Conservation (phyloP, 23 red algal genomes). For the Gracilaria domingensis region DNA sequence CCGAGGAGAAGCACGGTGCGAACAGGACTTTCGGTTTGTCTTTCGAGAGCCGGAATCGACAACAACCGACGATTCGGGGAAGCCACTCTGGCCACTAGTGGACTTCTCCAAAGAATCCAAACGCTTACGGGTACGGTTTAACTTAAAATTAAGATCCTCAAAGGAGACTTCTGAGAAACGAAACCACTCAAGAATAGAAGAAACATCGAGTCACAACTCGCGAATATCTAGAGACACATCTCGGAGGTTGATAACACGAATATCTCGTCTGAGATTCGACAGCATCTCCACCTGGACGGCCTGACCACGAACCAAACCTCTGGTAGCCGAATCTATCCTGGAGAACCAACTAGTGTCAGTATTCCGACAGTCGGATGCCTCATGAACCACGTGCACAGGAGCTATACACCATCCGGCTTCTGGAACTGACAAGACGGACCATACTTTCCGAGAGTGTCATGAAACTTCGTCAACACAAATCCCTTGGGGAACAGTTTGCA, state of each 20-base stretch:
- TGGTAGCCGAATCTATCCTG: neutral
- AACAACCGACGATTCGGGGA: no score
- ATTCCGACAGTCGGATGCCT: neutral
- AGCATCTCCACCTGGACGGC: neutral
- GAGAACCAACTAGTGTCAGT: neutral
- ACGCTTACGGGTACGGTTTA: no score
- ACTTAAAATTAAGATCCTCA: neutral
- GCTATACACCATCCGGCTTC: neutral
- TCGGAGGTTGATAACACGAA: neutral
- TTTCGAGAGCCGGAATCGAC: no score
- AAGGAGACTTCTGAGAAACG: neutral
- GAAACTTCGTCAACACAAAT: neutral
- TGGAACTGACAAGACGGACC: neutral
- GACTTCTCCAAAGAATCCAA: no score
- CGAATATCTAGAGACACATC: conserved; percentile 9
- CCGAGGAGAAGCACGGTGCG: no score
- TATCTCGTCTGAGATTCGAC: neutral
- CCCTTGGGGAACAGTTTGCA: neutral
- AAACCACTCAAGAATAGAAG: neutral
- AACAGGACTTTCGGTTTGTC: no score
- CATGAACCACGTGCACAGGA: neutral
- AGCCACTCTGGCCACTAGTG: no score
- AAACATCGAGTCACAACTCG: neutral
- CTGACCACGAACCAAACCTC: neutral
- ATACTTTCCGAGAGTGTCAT: neutral